phyloP scores from a whole-genome alignment of 2,329 filamentous ascomycete genomes.

The Graphilbum sp. region DNA sequence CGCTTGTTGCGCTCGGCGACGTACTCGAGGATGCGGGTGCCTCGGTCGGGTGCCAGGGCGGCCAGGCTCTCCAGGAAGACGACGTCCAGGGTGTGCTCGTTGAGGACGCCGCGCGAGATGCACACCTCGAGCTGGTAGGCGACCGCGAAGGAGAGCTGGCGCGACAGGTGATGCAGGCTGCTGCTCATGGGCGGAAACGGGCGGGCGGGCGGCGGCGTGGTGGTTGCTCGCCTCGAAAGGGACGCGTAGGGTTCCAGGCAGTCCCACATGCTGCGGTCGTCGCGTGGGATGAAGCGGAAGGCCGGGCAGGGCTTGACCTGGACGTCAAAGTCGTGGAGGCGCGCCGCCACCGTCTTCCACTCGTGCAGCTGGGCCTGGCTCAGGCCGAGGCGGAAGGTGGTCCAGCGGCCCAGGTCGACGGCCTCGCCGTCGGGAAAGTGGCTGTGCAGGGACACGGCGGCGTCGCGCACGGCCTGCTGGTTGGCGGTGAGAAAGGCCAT shows the following conservation, averaged over 20 bases:
- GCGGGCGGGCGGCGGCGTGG: not conserved
- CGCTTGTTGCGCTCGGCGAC: slow-evolving; percentile 46
- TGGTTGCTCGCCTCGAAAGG: too few species aligned
- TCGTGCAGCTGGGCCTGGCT: slow-evolving; percentile 2
- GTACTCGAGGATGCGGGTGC: slow-evolving; percentile 56
- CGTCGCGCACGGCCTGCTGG: slow-evolving; percentile 14
- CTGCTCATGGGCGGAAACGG: not conserved
- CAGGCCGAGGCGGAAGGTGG: slow-evolving; percentile 32
- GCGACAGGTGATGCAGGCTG: slow-evolving; percentile 7
- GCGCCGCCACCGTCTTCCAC: slow-evolving; percentile 28
- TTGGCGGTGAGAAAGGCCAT: slow-evolving; percentile 27
- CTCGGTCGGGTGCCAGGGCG: slow-evolving; percentile 30
- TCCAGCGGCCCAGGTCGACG: slow-evolving; percentile 41
- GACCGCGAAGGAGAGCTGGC: slow-evolving; percentile 47
- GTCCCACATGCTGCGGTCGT: slow-evolving; percentile 10
- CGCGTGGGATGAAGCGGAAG: slow-evolving; percentile 6
- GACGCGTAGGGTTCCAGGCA: slow-evolving; percentile 2
- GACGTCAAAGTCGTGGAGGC: slow-evolving; percentile 61
- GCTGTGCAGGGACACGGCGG: slow-evolving; percentile 20
- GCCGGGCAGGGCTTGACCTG: slow-evolving; percentile 3
- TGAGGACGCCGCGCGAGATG: slow-evolving; percentile 61
- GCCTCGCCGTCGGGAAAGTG: slow-evolving; percentile 17
- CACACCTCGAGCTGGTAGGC: slow-evolving; percentile 90
- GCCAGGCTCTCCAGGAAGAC: slow-evolving; percentile 51
- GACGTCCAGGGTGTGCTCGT: slow-evolving; percentile 54